Evolutionary conservation across 352 stramenopile species (phyloP), one percentile per base, ranked within the genome.

Genomic region (Plasmopara viticola): DNA sequence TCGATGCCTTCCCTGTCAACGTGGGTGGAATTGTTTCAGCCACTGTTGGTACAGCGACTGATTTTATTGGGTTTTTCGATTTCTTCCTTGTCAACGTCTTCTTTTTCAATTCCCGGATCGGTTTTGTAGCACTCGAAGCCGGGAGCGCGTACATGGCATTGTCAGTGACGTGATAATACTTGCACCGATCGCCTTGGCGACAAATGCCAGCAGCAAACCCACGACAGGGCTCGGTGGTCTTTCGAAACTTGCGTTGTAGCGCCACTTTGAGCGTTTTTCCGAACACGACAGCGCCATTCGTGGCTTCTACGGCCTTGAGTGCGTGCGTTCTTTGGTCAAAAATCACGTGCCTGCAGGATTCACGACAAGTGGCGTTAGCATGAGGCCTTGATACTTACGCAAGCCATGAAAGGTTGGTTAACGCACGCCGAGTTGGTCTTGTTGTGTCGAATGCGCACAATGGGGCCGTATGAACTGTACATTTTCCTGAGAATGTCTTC

Each of bases 171-270:
- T 76, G 63, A 29, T 60, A 60, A 48, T 76, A 76, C 74, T 91
- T 91, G 78, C 80, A 91, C 47, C 65, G 18, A 51, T 85, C 75
- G 28, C 78, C 78, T 42, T 82, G 72, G 49, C 56, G 51, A 56
- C 80, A 90, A 9, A 66, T 76, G 45, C 80, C 80, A n/a, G 66
- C 62, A 53, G 62, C 66, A 56, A 87, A 90, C 6, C 65, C 52
- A 5, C 73, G 71, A 51, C 76, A 88, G 28, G 73, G 71, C 4
- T 58, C 38, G 12, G 48, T 66, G 6, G 69, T 60, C 37, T 80
- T 74, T 13, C 31, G 47, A 35, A 87, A 86, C 9, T 37, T 51
- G 9, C 51, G 66, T 47, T 81, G 66, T 12, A 86, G 49, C 15
- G 42, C 45, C 4, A 78, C 77, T 6, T 60, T 58, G 53, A 90